phyloP scores from a whole-genome alignment of 495 filamentous ascomycete genomes.

The Trichoderma asperelloides region DNA sequence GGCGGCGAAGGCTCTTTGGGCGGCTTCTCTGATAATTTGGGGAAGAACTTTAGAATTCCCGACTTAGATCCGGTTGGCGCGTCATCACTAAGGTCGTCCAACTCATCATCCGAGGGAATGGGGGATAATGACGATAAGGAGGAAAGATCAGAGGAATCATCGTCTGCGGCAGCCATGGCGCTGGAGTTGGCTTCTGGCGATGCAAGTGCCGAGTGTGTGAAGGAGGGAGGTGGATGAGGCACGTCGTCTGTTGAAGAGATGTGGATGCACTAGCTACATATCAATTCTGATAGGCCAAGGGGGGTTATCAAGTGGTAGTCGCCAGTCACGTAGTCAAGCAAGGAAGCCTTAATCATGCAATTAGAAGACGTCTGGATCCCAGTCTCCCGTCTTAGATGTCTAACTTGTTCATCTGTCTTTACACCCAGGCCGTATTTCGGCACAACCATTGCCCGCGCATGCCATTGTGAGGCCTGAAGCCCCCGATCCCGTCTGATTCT shows the following conservation, averaged over 20 bases:
- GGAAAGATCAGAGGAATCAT: slow-evolving; percentile 46
- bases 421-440: slow-evolving; percentile 1
- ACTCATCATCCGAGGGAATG: slow-evolving; percentile 45
- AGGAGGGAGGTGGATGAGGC: slow-evolving; percentile 4
- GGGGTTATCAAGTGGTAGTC: slow-evolving; percentile 4
- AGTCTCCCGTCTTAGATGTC: neutral
- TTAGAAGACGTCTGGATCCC: neutral
- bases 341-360: neutral
- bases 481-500: neutral
- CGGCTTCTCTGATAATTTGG: slow-evolving; percentile 36
- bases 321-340: neutral
- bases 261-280: slow-evolving; percentile 5
- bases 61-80: neutral
- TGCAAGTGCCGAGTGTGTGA: slow-evolving; percentile 11
- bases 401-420: slow-evolving; percentile 1
- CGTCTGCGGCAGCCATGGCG: slow-evolving; percentile 37
- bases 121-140: slow-evolving; percentile 45
- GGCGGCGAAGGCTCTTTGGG: slow-evolving; percentile 50
- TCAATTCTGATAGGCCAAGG: slow-evolving; percentile 3
- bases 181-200: slow-evolving; percentile 9
- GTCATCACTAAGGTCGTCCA: slow-evolving; percentile 35
- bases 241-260: slow-evolving; percentile 8
- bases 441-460: slow-evolving; percentile 5
- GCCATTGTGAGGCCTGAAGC: neutral
- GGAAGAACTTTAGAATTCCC: slow-evolving; percentile 49